Conservation (phyloP, 306 rosid genomes). For the Comarum palustre region DNA sequence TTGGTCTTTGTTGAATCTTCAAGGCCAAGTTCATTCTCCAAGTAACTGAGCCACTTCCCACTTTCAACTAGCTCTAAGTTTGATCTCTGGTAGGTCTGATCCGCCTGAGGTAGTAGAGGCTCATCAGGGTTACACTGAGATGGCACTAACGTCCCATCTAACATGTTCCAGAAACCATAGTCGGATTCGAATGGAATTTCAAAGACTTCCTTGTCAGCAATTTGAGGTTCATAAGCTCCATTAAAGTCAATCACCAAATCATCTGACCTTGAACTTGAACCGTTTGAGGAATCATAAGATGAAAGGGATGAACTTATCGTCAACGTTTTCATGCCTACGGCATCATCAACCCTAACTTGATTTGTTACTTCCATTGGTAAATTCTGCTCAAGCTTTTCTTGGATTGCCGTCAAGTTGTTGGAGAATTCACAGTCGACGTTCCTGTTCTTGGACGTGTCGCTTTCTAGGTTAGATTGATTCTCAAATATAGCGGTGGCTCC, state of each 20-base stretch:
- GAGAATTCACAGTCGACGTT: not conserved
- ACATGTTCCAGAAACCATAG: conserved; percentile 61
- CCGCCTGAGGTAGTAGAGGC: conserved; percentile 22
- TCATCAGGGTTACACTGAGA: conserved; percentile 28
- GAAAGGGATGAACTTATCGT: conserved; percentile 32
- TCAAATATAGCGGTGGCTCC: not conserved
- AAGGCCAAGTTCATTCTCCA: conserved; percentile 61
- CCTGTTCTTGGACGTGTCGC: not conserved
- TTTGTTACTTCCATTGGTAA: conserved; percentile 26
- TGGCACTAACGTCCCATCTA: conserved; percentile 38
- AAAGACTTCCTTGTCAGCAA: not conserved
- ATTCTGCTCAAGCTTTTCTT: not conserved
- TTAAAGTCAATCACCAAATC: conserved; percentile 27
- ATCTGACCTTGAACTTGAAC: conserved; percentile 33
- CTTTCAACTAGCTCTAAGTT: conserved; percentile 31
- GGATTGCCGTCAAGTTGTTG: not conserved
- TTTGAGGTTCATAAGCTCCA: conserved; percentile 18
- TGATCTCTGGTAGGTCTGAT: conserved; percentile 16
- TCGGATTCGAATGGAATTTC: conserved; percentile 53
- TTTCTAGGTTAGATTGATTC: conserved; percentile 18
- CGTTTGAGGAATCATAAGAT: conserved; percentile 45
- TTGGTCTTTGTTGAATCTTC: conserved; percentile 21
- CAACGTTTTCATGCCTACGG: conserved; percentile 33
- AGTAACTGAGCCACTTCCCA: conserved; percentile 45
- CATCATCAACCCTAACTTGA: conserved; percentile 13